Evolutionary conservation across 805 yeast species (phyloP).

Genomic region (Yamadazyma takamatsuzukensis): DNA sequence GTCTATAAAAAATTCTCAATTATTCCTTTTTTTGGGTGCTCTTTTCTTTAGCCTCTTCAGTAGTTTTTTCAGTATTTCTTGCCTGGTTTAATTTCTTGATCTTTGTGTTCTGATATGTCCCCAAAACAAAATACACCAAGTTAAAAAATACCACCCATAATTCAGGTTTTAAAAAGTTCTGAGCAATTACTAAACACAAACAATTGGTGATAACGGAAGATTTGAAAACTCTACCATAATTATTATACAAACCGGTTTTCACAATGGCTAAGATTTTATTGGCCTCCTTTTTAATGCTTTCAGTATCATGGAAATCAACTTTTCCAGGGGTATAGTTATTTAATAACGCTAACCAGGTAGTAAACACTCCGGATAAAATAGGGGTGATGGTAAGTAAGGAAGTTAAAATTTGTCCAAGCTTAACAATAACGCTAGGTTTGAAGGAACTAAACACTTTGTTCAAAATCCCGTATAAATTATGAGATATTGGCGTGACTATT

Average conservation of each 20-base stretch:
- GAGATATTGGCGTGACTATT: conserved; percentile 57
- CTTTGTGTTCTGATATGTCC: conserved; percentile 58
- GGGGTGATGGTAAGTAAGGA: conserved; percentile 59
- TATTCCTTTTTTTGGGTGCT: no score
- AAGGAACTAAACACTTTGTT: conserved; percentile 32
- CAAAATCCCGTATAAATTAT: conserved; percentile 47
- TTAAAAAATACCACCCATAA: conserved; percentile 65
- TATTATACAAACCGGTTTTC: conserved; percentile 33
- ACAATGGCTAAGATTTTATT: conserved; percentile 18
- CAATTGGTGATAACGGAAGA: conserved; percentile 55
- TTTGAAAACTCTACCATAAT: conserved; percentile 44
- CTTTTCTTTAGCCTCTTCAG: no score
- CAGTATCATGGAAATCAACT: conserved; percentile 5
- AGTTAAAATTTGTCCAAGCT: conserved; percentile 47
- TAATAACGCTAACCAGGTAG: conserved; percentile 51
- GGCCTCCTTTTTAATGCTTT: conserved; percentile 14
- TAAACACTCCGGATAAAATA: conserved; percentile 43
- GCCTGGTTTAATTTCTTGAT: conserved; percentile 29
- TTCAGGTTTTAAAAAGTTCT: conserved; percentile 52
- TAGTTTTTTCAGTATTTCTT: no score
- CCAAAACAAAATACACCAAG: conserved; percentile 54
- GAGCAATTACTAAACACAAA: conserved; percentile 51
- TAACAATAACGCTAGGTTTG: conserved; percentile 37
- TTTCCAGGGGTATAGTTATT: conserved; percentile 29
- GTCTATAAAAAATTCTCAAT: no score